Conservation (phyloP, 164 flowering plant species). For the Tetrastigma voinierianum region DNA sequence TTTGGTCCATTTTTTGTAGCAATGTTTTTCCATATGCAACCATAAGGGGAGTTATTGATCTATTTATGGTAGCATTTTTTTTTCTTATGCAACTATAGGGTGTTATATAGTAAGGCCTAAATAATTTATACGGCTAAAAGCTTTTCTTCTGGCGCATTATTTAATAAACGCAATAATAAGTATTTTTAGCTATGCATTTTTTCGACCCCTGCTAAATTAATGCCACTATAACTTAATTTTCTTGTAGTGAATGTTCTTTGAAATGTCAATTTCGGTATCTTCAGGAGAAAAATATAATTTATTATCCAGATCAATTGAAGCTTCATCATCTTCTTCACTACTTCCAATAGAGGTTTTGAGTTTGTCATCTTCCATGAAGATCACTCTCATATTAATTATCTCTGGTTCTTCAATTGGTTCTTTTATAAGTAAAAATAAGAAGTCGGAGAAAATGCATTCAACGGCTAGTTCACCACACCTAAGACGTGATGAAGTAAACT, state of each 20-base stretch:
- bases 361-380: conserved; percentile 45
- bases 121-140: too few relatives aligned
- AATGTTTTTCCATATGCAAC: too few relatives aligned
- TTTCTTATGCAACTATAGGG: too few relatives aligned
- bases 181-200: too few relatives aligned
- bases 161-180: too few relatives aligned
- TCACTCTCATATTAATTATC: conserved; percentile 44
- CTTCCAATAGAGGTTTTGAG: conserved; percentile 12
- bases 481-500: neutral
- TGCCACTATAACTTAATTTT: too few relatives aligned
- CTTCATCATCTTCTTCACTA: conserved; percentile 44
- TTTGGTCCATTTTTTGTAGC: too few relatives aligned
- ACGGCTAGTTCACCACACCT: conserved; percentile 85
- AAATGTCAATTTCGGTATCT: conserved; percentile 74
- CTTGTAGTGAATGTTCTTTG: conserved; percentile 83
- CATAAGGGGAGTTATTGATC: too few relatives aligned
- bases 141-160: too few relatives aligned
- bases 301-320: conserved; percentile 66
- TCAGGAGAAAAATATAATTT: conserved; percentile 70
- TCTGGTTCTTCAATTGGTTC: conserved; percentile 78
- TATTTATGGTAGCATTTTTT: too few relatives aligned
- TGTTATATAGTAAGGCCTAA: too few relatives aligned
- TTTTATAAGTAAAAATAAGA: conserved; percentile 69
- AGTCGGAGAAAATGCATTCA: conserved; percentile 64
- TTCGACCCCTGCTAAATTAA: too few relatives aligned